A percentile compares a stretch with the other conserved stretches of the same genome.
Conservation (phyloP, 345 rosid genomes). For the Raphanus sativus region DNA sequence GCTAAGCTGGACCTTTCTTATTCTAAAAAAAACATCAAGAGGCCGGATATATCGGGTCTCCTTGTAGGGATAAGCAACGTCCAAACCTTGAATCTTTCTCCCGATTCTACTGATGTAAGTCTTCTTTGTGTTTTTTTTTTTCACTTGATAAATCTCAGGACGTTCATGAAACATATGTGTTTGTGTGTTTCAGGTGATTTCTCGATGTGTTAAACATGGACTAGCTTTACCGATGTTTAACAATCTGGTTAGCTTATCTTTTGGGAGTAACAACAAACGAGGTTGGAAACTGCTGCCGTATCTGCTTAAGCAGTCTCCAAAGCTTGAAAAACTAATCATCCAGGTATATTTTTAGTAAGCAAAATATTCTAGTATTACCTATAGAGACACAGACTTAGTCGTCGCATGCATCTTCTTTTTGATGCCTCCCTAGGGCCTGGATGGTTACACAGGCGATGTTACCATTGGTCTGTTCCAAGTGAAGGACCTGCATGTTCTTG, state of each 20-base stretch:
- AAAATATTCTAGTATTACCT: background rate
- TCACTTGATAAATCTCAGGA: background rate
- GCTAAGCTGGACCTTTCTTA: background rate
- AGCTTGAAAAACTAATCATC: constrained; percentile 10
- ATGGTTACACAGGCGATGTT: background rate
- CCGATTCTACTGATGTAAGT: background rate
- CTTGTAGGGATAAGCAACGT: background rate
- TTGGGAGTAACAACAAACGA: background rate
- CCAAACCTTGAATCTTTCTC: background rate
- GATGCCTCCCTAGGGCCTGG: background rate
- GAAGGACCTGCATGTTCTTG: constrained; percentile 7
- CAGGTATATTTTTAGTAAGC: constrained; percentile 1
- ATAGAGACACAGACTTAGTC: background rate
- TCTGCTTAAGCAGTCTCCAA: constrained; percentile 13
- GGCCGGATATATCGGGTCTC: background rate
- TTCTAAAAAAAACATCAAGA: too few species aligned
- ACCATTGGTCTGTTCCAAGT: background rate
- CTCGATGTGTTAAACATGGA: background rate
- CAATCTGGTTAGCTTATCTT: constrained; percentile 6
- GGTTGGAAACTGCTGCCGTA: background rate
- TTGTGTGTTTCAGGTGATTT: constrained; percentile 13
- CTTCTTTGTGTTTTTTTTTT: background rate
- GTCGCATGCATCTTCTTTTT: background rate
- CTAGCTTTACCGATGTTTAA: constrained; percentile 12
- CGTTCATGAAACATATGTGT: background rate